Conservation (phyloP, 2,329 filamentous ascomycete genomes). For the Colletotrichum coccodes region DNA sequence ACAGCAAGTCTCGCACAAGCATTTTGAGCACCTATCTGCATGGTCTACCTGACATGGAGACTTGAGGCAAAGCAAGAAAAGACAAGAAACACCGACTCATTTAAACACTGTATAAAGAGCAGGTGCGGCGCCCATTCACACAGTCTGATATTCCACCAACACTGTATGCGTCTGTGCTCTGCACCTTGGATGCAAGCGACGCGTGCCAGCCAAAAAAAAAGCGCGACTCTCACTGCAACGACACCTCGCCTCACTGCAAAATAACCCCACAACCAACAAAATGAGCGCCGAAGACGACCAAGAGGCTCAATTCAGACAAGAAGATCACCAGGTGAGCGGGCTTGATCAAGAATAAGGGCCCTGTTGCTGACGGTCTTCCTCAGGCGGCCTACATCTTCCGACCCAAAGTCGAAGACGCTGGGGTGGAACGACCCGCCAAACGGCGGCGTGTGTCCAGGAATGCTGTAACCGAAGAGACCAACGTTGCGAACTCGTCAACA, state of each 20-base stretch:
- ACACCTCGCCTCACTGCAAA: not conserved
- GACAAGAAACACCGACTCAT: not conserved
- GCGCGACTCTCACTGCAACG: conserved; percentile 13
- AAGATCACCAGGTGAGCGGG: conserved; percentile 55
- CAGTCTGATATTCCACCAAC: fast-evolving
- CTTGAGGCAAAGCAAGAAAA: not conserved
- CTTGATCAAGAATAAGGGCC: not conserved
- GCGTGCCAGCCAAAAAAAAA: conserved; percentile 10
- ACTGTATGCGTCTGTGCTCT: conserved; percentile 14
- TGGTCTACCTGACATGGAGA: not conserved
- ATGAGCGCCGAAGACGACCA: conserved; percentile 13
- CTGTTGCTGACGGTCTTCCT: not conserved
- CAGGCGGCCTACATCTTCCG: conserved; percentile 73
- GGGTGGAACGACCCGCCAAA: conserved; percentile 60
- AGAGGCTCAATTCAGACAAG: conserved; percentile 37
- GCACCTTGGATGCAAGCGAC: not conserved
- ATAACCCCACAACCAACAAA: not conserved
- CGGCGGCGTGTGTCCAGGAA: conserved; percentile 63
- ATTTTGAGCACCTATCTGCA: not conserved
- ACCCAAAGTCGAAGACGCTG: conserved; percentile 52
- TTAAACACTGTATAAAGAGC: not conserved
- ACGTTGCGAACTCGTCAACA: conserved; percentile 33
- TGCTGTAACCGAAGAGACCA: conserved; percentile 28
- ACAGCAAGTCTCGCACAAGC: not conserved
- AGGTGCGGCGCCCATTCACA: fast-evolving